phyloP scores from a whole-genome alignment of 2,329 filamentous ascomycete species.

The Ceratocystis eucalypticola region DNA sequence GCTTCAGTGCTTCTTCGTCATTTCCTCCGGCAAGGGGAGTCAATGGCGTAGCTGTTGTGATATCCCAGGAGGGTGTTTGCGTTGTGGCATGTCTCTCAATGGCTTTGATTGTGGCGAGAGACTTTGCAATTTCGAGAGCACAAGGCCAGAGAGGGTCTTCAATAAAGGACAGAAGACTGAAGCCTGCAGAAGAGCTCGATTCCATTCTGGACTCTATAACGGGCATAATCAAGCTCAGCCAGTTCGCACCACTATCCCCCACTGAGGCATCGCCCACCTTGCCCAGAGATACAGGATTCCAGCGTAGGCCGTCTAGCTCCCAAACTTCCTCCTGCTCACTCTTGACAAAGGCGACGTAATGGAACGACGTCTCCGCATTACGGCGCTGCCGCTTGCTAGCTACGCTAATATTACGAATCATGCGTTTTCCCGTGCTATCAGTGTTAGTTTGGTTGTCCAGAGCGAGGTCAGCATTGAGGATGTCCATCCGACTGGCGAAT shows the following conservation, averaged over 20 bases:
- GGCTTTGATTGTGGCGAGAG: slow-evolving; percentile 29
- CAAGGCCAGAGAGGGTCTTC: slow-evolving; percentile 46
- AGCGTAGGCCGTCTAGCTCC: slow-evolving; percentile 77
- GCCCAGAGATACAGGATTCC: slow-evolving; percentile 53
- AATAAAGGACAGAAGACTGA: slow-evolving; percentile 64
- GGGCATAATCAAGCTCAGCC: slow-evolving; percentile 51
- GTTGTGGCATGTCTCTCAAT: slow-evolving; percentile 27
- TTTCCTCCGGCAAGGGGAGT: background rate
- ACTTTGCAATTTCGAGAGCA: slow-evolving; percentile 33
- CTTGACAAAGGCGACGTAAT: slow-evolving; percentile 83
- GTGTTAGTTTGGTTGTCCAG: slow-evolving; percentile 42
- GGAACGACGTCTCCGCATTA: slow-evolving; percentile 52
- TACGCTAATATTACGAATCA: slow-evolving; percentile 28
- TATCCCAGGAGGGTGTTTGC: background rate
- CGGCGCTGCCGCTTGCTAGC: slow-evolving; percentile 22
- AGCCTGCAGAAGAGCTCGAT: slow-evolving; percentile 49
- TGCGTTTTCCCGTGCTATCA: slow-evolving; percentile 22
- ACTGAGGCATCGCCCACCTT: slow-evolving; percentile 23
- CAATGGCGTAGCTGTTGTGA: background rate
- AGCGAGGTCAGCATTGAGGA: slow-evolving; percentile 55
- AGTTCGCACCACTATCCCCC: slow-evolving; percentile 32
- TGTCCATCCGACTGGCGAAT: slow-evolving; percentile 66
- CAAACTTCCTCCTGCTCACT: slow-evolving; percentile 54
- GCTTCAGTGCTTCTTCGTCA: background rate
- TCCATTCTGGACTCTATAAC: slow-evolving; percentile 58